Conservation (phyloP, 345 rosid species). For the Sonneratia alba region DNA sequence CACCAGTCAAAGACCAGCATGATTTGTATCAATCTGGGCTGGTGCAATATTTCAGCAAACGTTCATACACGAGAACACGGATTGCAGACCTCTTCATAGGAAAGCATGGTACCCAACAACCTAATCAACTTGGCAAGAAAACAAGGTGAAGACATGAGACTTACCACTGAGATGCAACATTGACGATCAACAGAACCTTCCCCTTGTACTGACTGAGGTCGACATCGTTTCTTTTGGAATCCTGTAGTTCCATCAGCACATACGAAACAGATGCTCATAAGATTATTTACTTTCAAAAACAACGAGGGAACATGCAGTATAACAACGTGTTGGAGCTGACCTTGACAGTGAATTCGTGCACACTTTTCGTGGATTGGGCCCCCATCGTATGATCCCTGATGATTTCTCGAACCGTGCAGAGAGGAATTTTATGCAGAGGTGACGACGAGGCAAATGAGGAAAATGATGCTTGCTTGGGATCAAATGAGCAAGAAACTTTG, state of each 20-base stretch:
- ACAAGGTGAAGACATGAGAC: not conserved
- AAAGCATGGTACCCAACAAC: not conserved
- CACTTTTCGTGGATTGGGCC: conserved; percentile 31
- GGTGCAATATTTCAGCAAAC: not conserved
- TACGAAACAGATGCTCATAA: not conserved
- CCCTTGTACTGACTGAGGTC: conserved; percentile 67
- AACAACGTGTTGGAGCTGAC: conserved; percentile 15
- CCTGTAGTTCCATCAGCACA: conserved; percentile 30
- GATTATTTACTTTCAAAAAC: not conserved
- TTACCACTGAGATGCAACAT: conserved; percentile 93
- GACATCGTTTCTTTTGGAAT: conserved; percentile 52
- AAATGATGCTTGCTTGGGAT: not conserved
- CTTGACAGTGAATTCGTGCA: conserved; percentile 82
- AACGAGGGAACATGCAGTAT: not conserved
- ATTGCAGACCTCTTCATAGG: too few species aligned
- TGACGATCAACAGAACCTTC: conserved; percentile 80
- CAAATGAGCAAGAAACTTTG: not conserved
- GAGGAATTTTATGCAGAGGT: not conserved
- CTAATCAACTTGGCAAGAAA: not conserved
- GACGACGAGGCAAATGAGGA: not conserved
- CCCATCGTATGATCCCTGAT: conserved; percentile 35
- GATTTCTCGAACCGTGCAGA: not conserved
- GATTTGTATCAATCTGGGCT: not conserved
- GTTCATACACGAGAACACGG: not conserved
- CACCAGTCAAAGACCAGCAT: not conserved